Conservation (phyloP, 2,329 filamentous ascomycete genomes). For the Pezicula radicicola region DNA sequence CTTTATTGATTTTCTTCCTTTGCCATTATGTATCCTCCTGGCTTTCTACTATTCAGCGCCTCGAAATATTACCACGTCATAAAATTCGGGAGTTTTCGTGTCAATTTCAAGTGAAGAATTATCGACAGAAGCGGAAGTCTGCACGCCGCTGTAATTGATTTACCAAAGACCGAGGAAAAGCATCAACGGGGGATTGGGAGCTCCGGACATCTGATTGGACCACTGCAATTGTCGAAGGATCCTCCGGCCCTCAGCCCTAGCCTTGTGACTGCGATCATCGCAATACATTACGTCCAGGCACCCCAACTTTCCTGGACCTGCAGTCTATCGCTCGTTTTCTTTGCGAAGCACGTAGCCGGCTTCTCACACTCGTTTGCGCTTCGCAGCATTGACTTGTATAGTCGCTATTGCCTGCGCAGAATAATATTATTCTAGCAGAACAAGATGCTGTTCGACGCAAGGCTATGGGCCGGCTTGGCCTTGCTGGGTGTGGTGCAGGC, state of each 20-base stretch:
- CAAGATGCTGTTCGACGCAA: no score
- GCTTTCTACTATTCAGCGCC: background rate
- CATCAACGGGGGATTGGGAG: background rate
- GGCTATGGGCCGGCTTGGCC: no score
- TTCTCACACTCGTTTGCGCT: constrained; percentile 22
- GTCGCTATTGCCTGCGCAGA: constrained; percentile 13
- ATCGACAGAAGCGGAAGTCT: background rate
- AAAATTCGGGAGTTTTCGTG: background rate
- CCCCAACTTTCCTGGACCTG: constrained; percentile 12
- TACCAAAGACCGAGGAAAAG: background rate
- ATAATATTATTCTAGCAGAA: no score
- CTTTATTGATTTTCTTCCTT: no score
- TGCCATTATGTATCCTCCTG: no score
- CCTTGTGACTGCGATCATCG: constrained; percentile 6
- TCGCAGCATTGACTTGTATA: constrained; percentile 18
- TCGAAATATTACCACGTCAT: background rate
- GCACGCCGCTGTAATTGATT: background rate
- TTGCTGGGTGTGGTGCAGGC: background rate
- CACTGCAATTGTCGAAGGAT: background rate
- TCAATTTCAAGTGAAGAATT: background rate
- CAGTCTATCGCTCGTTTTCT: constrained; percentile 17
- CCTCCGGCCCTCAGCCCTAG: constrained; percentile 14
- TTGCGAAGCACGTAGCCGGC: constrained; percentile 14
- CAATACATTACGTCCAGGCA: constrained; percentile 17
- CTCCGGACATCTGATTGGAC: background rate